Base-by-base conservation (phyloP, 192 early-diverging fungal genomes). In the Thamnidium elegans region DNA sequence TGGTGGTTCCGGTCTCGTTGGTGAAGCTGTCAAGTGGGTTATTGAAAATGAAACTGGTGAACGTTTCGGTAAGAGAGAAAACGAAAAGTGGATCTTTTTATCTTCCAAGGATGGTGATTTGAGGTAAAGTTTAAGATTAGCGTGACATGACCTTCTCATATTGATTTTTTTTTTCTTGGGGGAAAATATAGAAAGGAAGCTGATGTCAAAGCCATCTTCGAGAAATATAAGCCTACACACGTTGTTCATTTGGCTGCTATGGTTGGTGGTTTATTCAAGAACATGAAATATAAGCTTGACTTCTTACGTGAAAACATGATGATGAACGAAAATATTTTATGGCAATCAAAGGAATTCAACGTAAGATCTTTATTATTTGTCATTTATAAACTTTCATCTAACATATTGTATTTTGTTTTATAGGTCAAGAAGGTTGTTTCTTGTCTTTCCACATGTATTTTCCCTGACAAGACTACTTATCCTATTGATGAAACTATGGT, bases 401-500 rank as follows among this genome's bases (percentile, higher is more conserved):
- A 51, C 31, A 36, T 15, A 13, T 11, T 45, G 13, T 26, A 67
- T 43, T 13, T 42, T 34, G 15, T 7, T 8, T 32, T 36, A 8
- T 55, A 86, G 87, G 88, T 91, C 60, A 67, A 88, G 75, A 92
- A 92, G 76, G 88, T 92, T 53, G 88, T 92, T 17, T 92, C 91
- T 1, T 92, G 91, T 70, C 82, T 92, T 47, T 92, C 90, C 0
- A 92, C 91, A 19, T 92, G 91, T 74, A 84, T 92, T 46, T 92
- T 92, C 75, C 91, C 91, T 31, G 89, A 92, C 73, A 89, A 90
- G 64, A 91, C 91, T 31, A 72, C 81, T 7, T 92, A 92, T 64
- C 91, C 91, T 51, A 90, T 92, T 71, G 88, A 92, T 59, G 91
- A 92, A 74, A 87, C 84, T 53, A 92, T 92, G 91, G 80, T 92